These are phyloP conservation scores for Bathelium albidoporum DNA, from an alignment of 495 filamentous ascomycete genomes.

Conservation along the genomic window DNA sequence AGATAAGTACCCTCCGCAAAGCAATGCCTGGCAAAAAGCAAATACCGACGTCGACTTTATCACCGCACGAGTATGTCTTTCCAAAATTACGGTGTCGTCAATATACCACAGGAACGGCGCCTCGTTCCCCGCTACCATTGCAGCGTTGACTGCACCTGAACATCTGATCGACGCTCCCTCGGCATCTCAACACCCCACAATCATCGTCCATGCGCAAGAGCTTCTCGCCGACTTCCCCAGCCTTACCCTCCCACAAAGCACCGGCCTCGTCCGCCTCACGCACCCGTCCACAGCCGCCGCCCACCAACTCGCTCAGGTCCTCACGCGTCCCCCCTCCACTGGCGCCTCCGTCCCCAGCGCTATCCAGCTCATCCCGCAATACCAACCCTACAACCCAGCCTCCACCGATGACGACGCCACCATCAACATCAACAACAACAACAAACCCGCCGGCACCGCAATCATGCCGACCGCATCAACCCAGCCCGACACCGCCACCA, in stretches of 20 bases:
- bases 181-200: constrained; percentile 23
- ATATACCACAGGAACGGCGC: constrained; percentile 52
- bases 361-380: constrained; percentile 32
- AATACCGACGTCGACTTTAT: constrained; percentile 53
- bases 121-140: constrained; percentile 47
- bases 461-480: constrained; percentile 32
- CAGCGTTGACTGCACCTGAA: constrained; percentile 34
- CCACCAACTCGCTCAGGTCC: constrained; percentile 48
- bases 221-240: constrained; percentile 44
- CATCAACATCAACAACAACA: constrained; percentile 11
- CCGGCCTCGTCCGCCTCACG: constrained; percentile 45
- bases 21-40: constrained; percentile 41
- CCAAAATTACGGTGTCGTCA: constrained; percentile 43
- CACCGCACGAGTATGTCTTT: constrained; percentile 37
- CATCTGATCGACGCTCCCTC: constrained; percentile 15
- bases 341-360: constrained; percentile 8
- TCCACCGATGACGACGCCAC: no score
- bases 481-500: constrained; percentile 27
- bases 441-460: constrained; percentile 10
- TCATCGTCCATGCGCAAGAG: constrained; percentile 34
- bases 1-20: not conserved
- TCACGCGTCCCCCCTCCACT: constrained; percentile 21
- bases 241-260: constrained; percentile 35
- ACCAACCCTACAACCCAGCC: constrained; percentile 25
- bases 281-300: constrained; percentile 45